A percentile compares a stretch with the other conserved stretches of the same genome.
Evolutionary conservation across 164 flowering plant genomes (phyloP).

Genomic region (Protea cynaroides): DNA sequence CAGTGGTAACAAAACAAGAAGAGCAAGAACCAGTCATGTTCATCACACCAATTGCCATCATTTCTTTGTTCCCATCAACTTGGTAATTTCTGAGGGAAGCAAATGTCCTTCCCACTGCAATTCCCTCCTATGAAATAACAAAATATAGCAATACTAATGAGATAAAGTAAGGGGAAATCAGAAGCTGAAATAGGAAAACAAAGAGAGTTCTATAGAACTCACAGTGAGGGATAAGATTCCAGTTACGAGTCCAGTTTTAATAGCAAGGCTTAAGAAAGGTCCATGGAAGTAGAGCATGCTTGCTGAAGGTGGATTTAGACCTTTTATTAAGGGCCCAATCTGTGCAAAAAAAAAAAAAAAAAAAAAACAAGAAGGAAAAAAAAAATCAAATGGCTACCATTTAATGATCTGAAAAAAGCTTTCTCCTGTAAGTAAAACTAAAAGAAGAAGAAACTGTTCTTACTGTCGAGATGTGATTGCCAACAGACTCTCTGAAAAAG

Average conservation of each 20-base stretch:
- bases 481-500: constrained; percentile 33
- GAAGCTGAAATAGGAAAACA: background rate
- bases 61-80: constrained; percentile 84
- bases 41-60: constrained; percentile 74
- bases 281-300: constrained; percentile 39
- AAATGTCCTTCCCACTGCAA: constrained; percentile 80
- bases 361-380: background rate
- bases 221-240: constrained; percentile 70
- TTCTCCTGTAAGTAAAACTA: background rate
- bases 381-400: background rate
- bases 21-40: constrained; percentile 73
- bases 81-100: constrained; percentile 63
- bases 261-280: constrained; percentile 26
- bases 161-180: background rate
- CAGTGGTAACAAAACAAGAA: constrained; percentile 79
- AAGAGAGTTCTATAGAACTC: constrained; percentile 12
- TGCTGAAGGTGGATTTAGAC: constrained; percentile 62
- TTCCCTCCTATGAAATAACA: constrained; percentile 52
- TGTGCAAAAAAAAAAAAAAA: constrained; percentile 16
- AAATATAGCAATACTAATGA: background rate
- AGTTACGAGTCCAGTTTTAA: constrained; percentile 51
- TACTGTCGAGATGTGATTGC: constrained; percentile 39
- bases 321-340: constrained; percentile 66
- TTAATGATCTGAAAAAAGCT: background rate
- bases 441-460: constrained; percentile 5